phyloP scores from a whole-genome alignment of 371 early-diverging fungal species.

The Vairimorpha necatrix region DNA sequence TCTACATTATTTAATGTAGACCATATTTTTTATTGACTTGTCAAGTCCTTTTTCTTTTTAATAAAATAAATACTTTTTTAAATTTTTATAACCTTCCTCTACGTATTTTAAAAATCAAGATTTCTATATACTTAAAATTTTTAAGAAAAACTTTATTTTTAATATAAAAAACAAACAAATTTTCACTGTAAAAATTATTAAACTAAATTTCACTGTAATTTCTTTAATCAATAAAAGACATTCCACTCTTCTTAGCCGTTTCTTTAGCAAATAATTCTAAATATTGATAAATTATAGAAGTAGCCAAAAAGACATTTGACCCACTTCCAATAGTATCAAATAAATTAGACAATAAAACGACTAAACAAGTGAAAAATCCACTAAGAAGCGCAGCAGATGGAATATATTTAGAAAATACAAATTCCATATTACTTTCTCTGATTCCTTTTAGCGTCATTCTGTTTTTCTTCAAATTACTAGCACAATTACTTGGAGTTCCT shows the following conservation, averaged over 20 bases:
- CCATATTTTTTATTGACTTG: constrained; percentile 32
- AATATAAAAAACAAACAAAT: too few relatives aligned
- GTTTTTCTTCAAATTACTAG: constrained; percentile 89
- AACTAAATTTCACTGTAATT: too few relatives aligned
- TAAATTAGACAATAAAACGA: constrained; percentile 87
- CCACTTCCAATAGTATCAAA: constrained; percentile 83
- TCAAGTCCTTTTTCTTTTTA: too few relatives aligned
- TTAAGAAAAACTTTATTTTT: too few relatives aligned
- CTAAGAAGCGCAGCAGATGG: constrained; percentile 85
- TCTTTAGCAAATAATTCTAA: constrained; percentile 64
- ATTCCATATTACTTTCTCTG: constrained; percentile 87
- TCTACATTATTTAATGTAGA: constrained; percentile 4
- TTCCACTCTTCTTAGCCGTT: constrained; percentile 62
- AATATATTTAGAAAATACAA: constrained; percentile 92
- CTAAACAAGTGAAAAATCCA: constrained; percentile 84
- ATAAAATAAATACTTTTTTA: too few relatives aligned
- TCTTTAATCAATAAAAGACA: constrained; percentile 55
- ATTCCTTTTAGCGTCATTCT: constrained; percentile 84
- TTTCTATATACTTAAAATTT: too few relatives aligned
- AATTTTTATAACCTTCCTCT: too few relatives aligned
- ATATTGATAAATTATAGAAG: constrained; percentile 92
- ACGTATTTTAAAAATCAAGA: too few relatives aligned
- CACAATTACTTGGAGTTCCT: constrained; percentile 90
- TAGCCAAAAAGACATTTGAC: constrained; percentile 94
- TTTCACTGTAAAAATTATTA: too few relatives aligned